Evolutionary conservation across 768 basidiomycete species (phyloP), one percentile per base, ranked within the genome.

Genomic region (Amanita fuliginea): DNA sequence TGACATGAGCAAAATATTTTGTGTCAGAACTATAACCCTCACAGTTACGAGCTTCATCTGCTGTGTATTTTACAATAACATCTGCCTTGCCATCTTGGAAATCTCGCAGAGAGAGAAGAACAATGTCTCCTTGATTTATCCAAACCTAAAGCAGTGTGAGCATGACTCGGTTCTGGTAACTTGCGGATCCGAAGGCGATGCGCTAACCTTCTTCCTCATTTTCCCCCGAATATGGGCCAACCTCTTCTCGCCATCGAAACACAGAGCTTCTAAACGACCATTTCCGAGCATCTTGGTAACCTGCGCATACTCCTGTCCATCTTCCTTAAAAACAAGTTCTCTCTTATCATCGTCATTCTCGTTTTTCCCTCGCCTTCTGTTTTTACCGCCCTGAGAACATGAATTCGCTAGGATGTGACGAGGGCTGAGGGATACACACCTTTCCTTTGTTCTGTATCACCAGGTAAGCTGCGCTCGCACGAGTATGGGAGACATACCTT

Each of bases 11-110:
- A 35, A 24, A 46, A 37, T 19, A 37, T 8, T 13, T 33, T 30
- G 35, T 41, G 14, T 32, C n/a, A 18, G 16, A 46, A 22, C 8
- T 21, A n/a, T 22, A 11, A n/a, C 10, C 74, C 79, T 54, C 59
- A 77, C 81, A 55, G 64, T 86, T 90, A 53, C 89, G 76, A 39
- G 89, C 89, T 63, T 99, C 95, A 62, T 99, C 94, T 33, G 93
- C 81, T 1, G 94, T 96, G 67, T 98, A 99, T 69, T 96, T 96
- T 60, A 97, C 95, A 62, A 98, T 97, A 44, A 99, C 95, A 71
- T 99, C 96, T 16, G 94, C 96, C 67, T 97, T 97, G 70, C 90
- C 92, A 59, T 99, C 96, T 67, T 98, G 95, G 80, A 98, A 99
- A 45, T 98, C 96, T 55, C 96, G 89, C 43, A 99, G 75, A 24